Evolutionary conservation across 176 grass and related monocot genomes (phyloP).

Genomic region (Bonia amplexicaulis): DNA sequence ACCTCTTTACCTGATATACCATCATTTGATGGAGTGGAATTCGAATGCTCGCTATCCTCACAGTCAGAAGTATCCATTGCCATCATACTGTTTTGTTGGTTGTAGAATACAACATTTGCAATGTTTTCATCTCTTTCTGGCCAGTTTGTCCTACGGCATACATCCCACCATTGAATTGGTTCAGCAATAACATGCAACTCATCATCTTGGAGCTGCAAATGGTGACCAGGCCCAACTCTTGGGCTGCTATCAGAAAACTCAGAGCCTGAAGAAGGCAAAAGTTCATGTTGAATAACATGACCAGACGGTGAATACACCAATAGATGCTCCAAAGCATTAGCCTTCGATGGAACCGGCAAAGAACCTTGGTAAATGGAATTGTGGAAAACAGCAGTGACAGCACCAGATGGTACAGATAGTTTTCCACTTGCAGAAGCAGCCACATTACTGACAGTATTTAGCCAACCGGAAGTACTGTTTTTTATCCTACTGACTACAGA

Average conservation of each 20-base stretch:
- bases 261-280: slow-evolving; percentile 63
- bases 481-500: slow-evolving; percentile 98
- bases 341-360: slow-evolving; percentile 51
- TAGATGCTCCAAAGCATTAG: slow-evolving; percentile 90
- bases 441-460: slow-evolving; percentile 96
- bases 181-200: slow-evolving; percentile 88
- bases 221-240: slow-evolving; percentile 46
- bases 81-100: slow-evolving; percentile 48
- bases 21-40: slow-evolving; percentile 48
- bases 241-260: slow-evolving; percentile 63
- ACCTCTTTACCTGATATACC: slow-evolving; percentile 49
- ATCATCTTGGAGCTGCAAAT: slow-evolving; percentile 80
- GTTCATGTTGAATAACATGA: slow-evolving; percentile 98
- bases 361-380: slow-evolving; percentile 71
- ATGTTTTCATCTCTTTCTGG: slow-evolving; percentile 83
- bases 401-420: slow-evolving; percentile 70
- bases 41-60: slow-evolving; percentile 54
- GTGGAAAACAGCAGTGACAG: slow-evolving; percentile 73
- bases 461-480: slow-evolving; percentile 81
- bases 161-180: slow-evolving; percentile 99
- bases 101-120: slow-evolving; percentile 49
- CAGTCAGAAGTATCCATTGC: slow-evolving; percentile 56
- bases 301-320: slow-evolving; percentile 96
- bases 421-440: slow-evolving; percentile 94
- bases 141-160: slow-evolving; percentile 92